These are phyloP conservation scores for Saturnispora sekii DNA, from an alignment of 805 yeast genomes.

Conservation along the genomic window DNA sequence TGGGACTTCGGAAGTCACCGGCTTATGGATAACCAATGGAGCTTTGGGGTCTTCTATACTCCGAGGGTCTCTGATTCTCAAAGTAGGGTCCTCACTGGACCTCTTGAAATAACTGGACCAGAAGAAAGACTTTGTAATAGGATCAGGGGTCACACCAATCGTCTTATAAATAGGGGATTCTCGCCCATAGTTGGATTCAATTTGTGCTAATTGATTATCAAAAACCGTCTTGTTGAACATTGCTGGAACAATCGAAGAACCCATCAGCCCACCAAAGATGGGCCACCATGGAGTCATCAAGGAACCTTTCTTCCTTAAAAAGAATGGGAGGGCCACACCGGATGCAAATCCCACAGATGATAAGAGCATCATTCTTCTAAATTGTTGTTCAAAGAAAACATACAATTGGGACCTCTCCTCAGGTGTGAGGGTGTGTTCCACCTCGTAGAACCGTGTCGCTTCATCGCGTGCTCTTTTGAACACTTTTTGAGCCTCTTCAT, in stretches of 20 bases:
- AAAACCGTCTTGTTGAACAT: conserved; percentile 25
- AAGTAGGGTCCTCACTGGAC: conserved; percentile 42
- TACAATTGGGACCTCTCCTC: conserved; percentile 35
- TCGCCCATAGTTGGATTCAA: conserved; percentile 21
- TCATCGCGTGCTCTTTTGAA: conserved; percentile 29
- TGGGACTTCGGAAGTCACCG: conserved; percentile 1
- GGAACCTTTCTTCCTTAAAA: conserved; percentile 27
- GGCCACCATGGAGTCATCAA: conserved; percentile 33
- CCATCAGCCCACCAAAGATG: conserved; percentile 32
- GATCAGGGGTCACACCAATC: conserved; percentile 21
- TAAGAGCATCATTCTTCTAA: conserved; percentile 26
- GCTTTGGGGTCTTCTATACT: conserved; percentile 9
- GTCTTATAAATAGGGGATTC: conserved; percentile 17
- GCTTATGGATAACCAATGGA: neutral
- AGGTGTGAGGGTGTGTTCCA: conserved; percentile 33
- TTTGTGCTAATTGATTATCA: conserved; percentile 23
- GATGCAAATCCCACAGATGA: conserved; percentile 35
- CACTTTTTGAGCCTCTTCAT: conserved; percentile 4
- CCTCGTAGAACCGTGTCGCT: conserved; percentile 41
- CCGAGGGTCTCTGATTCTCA: conserved; percentile 48
- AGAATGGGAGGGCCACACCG: conserved; percentile 36
- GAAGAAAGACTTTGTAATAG: conserved; percentile 18
- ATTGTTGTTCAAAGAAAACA: conserved; percentile 28
- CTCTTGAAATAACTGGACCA: conserved; percentile 46
- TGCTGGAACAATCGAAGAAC: conserved; percentile 28